Percentiles rank a stretch among this genome's conserved stretches.
phyloP scores from a whole-genome alignment of 1,284 basidiomycete species.

The Pascua guehoae region DNA sequence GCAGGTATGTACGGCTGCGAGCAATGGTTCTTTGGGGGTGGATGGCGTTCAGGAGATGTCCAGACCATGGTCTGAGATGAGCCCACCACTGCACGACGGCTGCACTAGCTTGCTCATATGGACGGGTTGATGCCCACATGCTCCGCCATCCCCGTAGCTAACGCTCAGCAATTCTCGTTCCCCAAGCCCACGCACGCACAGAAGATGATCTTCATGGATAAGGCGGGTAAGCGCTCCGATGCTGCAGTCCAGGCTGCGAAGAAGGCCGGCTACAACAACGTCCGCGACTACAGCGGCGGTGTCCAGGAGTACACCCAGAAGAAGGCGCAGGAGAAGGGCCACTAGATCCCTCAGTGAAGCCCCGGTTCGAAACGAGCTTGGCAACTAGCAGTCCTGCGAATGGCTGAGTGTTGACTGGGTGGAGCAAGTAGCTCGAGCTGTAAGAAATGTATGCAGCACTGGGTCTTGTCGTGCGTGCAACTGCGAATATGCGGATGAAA shows the following conservation, averaged over 20 bases:
- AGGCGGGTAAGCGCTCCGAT: constrained; percentile 74
- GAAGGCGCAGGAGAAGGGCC: constrained; percentile 3
- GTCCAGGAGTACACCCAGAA: constrained; percentile 6
- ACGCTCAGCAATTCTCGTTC: constrained; percentile 61
- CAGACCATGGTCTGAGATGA: background rate
- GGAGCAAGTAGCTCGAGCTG: too few species aligned
- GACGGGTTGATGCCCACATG: background rate
- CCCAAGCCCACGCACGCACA: constrained; percentile 68
- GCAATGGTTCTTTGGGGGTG: background rate
- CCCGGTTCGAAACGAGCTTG: too few species aligned
- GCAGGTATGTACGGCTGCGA: constrained; percentile 29
- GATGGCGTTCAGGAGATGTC: background rate
- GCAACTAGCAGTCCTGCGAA: too few species aligned
- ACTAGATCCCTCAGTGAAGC: background rate
- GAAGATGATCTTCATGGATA: constrained; percentile 83
- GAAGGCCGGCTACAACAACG: constrained; percentile 74
- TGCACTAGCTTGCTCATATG: background rate
- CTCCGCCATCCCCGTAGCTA: too few species aligned
- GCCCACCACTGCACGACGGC: background rate
- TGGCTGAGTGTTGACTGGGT: too few species aligned
- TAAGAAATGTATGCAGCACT: too few species aligned
- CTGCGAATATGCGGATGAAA: too few species aligned
- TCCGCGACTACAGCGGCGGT: constrained; percentile 64
- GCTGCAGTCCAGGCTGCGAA: constrained; percentile 76
- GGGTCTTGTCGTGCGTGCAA: too few species aligned